Base-by-base conservation (phyloP, 192 early-diverging fungal genomes). In the Coemansia aciculifera region DNA sequence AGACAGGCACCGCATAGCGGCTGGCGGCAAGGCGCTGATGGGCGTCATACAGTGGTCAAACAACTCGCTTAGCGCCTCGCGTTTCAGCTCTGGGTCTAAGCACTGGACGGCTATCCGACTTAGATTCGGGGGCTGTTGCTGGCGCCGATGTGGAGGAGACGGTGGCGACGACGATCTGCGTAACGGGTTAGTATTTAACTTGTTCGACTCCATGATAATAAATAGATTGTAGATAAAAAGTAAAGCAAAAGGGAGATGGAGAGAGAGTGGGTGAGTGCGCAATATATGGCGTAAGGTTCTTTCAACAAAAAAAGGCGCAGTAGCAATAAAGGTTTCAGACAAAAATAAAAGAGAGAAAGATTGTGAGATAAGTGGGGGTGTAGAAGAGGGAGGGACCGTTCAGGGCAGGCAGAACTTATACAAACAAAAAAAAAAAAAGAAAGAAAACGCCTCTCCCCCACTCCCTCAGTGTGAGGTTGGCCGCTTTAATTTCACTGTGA, bases 31-130 rank as follows among this genome's bases (percentile, higher is more conserved):
- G 43, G 44, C 52, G 23, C 37, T 52, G 13, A 81, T 69, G 11
- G 78, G 78, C 23, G 74, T 73, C 79, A 82, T 82, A 59, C 79
- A 82, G 72, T 82, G 74, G 66, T 82, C 79, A n/a, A 82, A 82
- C 31, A 82, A 69, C 74, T 82, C 79, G 69, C 79, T 77, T 11
- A 82, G 71, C 12, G 79, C 79, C 62, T 73, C 79, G 63, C 74
- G 79, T 63, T 82, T 82, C 19, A 82, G 49, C 10, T 77, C 79
- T 10, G 74, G 74, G 59, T 82, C 74, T 13, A 72, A 62, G 62
- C 71, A 82, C 72, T 82, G 74, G 31, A 82, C 75, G 34, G 69
- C 60, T 42, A 76, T 63, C 32, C 62, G 62, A 64, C 64, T 65
- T 29, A 57, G 17, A n/a, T 57, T 57, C 54, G 27, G 27, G 29